Percentiles rank a stretch among this genome's conserved stretches.
phyloP scores from a whole-genome alignment of 176 grass and related monocot species.

The Eleusine indica region DNA sequence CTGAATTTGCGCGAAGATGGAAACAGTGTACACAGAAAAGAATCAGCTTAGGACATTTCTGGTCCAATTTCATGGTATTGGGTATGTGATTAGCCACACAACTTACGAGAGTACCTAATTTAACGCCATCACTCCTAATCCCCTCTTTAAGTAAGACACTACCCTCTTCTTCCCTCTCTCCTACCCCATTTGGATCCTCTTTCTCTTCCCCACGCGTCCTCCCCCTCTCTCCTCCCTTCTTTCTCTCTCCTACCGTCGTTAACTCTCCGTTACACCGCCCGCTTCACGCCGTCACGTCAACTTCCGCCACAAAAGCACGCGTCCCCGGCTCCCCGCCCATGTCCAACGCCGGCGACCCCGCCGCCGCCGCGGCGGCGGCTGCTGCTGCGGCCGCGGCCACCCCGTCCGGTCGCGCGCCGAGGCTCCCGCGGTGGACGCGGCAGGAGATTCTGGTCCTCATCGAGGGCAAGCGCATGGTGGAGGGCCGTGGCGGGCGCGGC shows the following conservation, averaged over 20 bases:
- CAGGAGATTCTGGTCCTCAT: constrained; percentile 97
- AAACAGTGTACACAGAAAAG: too few relatives aligned
- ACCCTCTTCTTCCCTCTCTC: not conserved
- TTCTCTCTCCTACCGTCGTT: constrained; percentile 36
- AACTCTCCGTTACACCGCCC: constrained; percentile 49
- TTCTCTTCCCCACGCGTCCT: constrained; percentile 21
- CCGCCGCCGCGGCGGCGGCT: constrained; percentile 33
- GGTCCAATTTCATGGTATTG: too few relatives aligned
- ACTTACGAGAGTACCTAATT: constrained; percentile 2
- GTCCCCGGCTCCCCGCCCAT: constrained; percentile 39
- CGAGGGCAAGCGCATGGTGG: constrained; percentile 81
- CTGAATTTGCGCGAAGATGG: too few relatives aligned
- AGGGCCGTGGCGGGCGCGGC: constrained; percentile 62
- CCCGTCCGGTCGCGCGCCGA: constrained; percentile 50
- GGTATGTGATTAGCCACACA: not conserved
- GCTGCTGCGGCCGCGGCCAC: constrained; percentile 21
- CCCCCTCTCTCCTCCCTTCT: not conserved
- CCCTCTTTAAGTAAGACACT: constrained; percentile 32
- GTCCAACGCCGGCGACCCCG: constrained; percentile 73
- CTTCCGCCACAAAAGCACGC: constrained; percentile 44
- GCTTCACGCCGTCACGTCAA: constrained; percentile 61
- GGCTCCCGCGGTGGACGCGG: constrained; percentile 87
- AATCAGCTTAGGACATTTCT: too few relatives aligned
- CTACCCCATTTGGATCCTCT: not conserved
- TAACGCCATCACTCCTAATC: constrained; percentile 26